Evolutionary conservation across 2,329 filamentous ascomycete genomes (phyloP).

Genomic region (Sclerotinia glacialis): DNA sequence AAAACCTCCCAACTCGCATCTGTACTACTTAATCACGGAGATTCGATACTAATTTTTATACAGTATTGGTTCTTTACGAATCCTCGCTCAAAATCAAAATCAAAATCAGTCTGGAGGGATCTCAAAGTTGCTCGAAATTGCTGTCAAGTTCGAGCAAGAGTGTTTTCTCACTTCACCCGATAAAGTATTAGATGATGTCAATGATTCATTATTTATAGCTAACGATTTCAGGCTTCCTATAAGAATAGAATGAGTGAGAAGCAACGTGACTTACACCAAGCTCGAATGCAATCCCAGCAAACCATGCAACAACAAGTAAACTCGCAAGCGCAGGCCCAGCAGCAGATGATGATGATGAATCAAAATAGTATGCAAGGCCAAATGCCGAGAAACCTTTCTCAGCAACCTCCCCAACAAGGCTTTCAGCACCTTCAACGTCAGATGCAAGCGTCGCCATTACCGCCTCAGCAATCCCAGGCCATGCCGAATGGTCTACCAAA

Average conservation of each 20-base stretch:
- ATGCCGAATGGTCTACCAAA: conserved; percentile 39
- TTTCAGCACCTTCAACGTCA: conserved; percentile 59
- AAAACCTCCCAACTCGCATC: background rate
- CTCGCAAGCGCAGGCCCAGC: conserved; percentile 42
- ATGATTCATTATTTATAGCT: conserved; percentile 19
- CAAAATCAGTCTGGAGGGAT: conserved; percentile 27
- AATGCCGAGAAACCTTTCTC: conserved; percentile 49
- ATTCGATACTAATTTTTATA: conserved; percentile 13
- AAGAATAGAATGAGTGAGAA: conserved; percentile 35
- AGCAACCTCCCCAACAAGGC: conserved; percentile 50
- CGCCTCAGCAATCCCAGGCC: conserved; percentile 45
- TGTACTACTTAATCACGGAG: background rate
- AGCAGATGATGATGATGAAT: conserved; percentile 53
- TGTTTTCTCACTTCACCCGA: conserved; percentile 35
- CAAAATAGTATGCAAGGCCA: conserved; percentile 51
- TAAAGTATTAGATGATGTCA: conserved; percentile 30
- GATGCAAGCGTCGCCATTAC: conserved; percentile 55
- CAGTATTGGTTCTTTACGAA: conserved; percentile 37
- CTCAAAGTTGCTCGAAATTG: conserved; percentile 36
- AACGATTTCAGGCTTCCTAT: conserved; percentile 33
- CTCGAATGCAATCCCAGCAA: conserved; percentile 34
- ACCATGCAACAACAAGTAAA: conserved; percentile 47
- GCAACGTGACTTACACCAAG: conserved; percentile 34
- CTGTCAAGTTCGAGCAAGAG: conserved; percentile 37
- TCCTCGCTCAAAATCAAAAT: conserved; percentile 31